Evolutionary conservation across 345 rosid genomes (phyloP), one percentile per base, ranked within the genome.

Genomic region (Ceriops zippeliana): DNA sequence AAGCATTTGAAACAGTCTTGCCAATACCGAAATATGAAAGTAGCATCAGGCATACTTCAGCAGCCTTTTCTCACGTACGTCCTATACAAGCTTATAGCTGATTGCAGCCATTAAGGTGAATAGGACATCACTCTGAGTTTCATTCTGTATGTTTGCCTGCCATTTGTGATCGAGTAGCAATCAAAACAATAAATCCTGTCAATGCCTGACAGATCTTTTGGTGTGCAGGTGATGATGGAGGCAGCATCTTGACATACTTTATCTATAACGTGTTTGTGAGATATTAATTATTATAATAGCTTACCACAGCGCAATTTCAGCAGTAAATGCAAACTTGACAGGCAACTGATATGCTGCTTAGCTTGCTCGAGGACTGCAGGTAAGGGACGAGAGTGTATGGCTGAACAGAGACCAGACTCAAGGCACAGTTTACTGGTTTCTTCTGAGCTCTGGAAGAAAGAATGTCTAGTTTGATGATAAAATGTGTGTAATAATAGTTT

Each of bases 51-150:
- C 77, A 80, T 38, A 53, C 84, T 69, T 62, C 85, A 76, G 65
- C 78, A 15, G 62, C 80, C 7, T 70, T 88, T 62, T 66, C 87
- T 73, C 82, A 75, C 46, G 75, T 82, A 71, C 79, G 85, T 68
- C 77, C 84, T 31, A 85, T 89, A 61, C 97, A 93, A 76, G 87
- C 93, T 59, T 89, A 96, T 70, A 88, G 77, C 67, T 92, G 81
- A 87, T 57, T 24, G 52, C 47, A 35, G 47, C 53, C 53, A 1
- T 31, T 26, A 16, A 74, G 81, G 86, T 79, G 78, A 56, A 49
- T 19, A 35, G 61, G 37, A 61, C 5, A 13, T 20, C 27, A 20
- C 6, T 54, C 31, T 31, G 26, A 3, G 27, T 42, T 46, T 27
- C 13, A 20, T 60, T 52, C 56, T 38, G 42, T 46, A 34, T 16